Base-by-base conservation (phyloP, 2,329 filamentous ascomycete species). In the Aschersonia sp. region DNA sequence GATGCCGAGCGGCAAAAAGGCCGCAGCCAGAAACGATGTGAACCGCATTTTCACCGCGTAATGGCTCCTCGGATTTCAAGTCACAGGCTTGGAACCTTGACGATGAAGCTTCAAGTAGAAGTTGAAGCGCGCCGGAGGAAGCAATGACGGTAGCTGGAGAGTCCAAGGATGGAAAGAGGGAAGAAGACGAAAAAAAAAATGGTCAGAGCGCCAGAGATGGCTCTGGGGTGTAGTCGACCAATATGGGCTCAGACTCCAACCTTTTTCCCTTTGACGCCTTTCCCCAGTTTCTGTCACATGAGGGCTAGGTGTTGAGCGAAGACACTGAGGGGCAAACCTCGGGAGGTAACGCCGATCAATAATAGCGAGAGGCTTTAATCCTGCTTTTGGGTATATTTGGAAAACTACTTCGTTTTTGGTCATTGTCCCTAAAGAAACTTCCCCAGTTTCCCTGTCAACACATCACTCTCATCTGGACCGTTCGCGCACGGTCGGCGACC, bases 1-100 rank as follows among this genome's bases (percentile, higher is more conserved):
- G 40, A 67, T 53, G 52, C 59, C 55, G 46, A 57, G 53, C 10
- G 66, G 64, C 50, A 58, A 55, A 48, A 68, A 44, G 37, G 61
- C 59, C 49, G 60, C 55, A 29, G 65, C 49, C 41, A 68, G 51
- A 43, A 68, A 45, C 39, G 56, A 60, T 43, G 57, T 62, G 56
- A 68, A 64, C 53, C 60, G 57, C 66, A 68, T 68, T 46, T 32
- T 53, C 53, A 37, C 8, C 12, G 8, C 12, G 35, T 12, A 2
- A 12, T 22, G 22, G 22, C 22, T 22, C 22, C 22, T 22, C 22
- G 35, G 12, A 37, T 8, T 8, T 37, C 35, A 37, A 12, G 35
- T 37, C 35, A 12, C 35, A 12, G 35, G 22, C 22, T 22, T 22
- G 22, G 8, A 5, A 37, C 35, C 35, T 37, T 45, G 46, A 45